Evolutionary conservation across 495 filamentous ascomycete species (phyloP).

Genomic region (Staphylotrichum longicolle): DNA sequence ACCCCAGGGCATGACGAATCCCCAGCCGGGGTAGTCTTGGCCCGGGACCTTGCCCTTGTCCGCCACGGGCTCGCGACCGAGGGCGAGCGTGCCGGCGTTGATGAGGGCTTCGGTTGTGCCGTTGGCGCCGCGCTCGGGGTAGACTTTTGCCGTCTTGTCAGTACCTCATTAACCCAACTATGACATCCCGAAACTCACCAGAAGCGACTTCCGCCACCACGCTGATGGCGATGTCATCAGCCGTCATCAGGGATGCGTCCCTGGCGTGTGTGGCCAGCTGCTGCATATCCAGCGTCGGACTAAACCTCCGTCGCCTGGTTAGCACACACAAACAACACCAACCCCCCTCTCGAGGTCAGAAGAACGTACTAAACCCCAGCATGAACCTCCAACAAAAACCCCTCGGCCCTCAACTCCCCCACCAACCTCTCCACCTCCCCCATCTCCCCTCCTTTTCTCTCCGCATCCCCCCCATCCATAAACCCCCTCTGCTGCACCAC

Average conservation of each 20-base stretch:
- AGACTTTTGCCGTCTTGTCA: constrained; percentile 40
- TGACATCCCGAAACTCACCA: constrained; percentile 7
- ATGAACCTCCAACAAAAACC: constrained; percentile 35
- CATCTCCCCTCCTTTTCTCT: neutral
- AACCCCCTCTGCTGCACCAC: constrained; percentile 45
- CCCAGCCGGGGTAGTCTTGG: constrained; percentile 65
- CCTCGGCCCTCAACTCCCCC: constrained; percentile 18
- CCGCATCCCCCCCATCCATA: constrained; percentile 14
- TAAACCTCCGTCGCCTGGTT: constrained; percentile 50
- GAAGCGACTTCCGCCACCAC: constrained; percentile 66
- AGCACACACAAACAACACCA: too few species aligned
- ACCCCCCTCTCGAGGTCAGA: neutral
- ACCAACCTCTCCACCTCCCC: constrained; percentile 19
- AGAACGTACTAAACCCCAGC: constrained; percentile 38
- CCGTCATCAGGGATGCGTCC: constrained; percentile 37
- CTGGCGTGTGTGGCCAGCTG: constrained; percentile 71
- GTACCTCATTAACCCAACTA: neutral
- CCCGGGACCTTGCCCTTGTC: constrained; percentile 35
- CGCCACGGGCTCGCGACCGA: constrained; percentile 62
- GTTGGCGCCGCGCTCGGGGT: constrained; percentile 53
- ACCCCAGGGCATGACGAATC: constrained; percentile 64
- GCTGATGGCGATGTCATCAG: constrained; percentile 62
- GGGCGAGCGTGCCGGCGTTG: constrained; percentile 65
- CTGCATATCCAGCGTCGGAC: constrained; percentile 73
- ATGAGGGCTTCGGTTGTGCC: constrained; percentile 64